Conservation (phyloP, 2,329 filamentous ascomycete genomes). For the Meredithiella fracta region DNA sequence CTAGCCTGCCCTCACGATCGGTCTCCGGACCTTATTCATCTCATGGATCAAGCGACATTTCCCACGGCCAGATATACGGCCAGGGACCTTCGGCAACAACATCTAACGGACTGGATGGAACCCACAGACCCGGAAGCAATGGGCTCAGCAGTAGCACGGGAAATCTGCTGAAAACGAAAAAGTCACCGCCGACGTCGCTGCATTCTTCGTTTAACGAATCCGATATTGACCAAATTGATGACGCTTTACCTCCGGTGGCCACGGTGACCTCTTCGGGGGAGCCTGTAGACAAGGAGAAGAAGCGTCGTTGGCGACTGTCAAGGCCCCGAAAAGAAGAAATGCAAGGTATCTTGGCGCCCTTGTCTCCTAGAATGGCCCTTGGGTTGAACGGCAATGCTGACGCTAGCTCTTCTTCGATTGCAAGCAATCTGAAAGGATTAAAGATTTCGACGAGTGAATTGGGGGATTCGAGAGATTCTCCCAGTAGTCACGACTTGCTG, state of each 20-base stretch:
- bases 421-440: conserved; percentile 37
- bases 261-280: conserved; percentile 19
- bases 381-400: conserved; percentile 48
- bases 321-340: conserved; percentile 38
- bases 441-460: conserved; percentile 31
- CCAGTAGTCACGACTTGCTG: conserved; percentile 1
- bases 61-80: background rate
- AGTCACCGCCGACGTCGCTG: conserved; percentile 61
- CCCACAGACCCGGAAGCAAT: background rate
- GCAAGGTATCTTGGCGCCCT: conserved; percentile 25
- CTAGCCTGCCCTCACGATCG: background rate
- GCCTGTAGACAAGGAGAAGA: conserved; percentile 44
- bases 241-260: conserved; percentile 20
- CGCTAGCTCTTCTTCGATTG: conserved; percentile 50
- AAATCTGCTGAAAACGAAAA: conserved; percentile 39
- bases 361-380: conserved; percentile 27
- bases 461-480: conserved; percentile 25
- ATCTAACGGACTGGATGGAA: background rate
- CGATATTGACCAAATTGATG: conserved; percentile 59
- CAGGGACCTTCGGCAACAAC: background rate
- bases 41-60: background rate
- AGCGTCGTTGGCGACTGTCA: conserved; percentile 56
- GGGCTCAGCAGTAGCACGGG: conserved; percentile 20
- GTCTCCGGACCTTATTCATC: background rate
- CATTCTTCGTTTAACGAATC: conserved; percentile 70